These are phyloP conservation scores for Naegleria fowleri DNA, from an alignment of 208 protist species.

Conservation along the genomic window DNA sequence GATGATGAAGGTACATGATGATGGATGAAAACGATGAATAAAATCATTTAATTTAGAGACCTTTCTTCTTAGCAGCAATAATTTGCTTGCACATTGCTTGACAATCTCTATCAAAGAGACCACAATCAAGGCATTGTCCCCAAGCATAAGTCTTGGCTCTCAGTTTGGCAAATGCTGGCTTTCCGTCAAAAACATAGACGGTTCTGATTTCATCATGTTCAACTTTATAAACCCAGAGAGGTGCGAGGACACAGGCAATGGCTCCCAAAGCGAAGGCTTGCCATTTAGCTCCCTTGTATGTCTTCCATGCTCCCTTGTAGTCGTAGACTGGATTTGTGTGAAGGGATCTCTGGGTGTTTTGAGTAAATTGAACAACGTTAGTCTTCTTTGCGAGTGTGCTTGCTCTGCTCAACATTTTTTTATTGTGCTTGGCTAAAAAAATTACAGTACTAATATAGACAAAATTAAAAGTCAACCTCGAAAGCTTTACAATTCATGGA, in stretches of 20 bases:
- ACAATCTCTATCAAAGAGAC: background rate
- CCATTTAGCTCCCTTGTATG: background rate
- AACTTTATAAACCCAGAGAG: background rate
- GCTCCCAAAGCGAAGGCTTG: background rate
- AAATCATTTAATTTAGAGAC: background rate
- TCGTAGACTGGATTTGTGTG: background rate
- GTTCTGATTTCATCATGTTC: background rate
- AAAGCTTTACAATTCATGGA: background rate
- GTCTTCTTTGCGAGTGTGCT: background rate
- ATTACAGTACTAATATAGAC: background rate
- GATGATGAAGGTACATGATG: background rate
- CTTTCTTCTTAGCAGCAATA: background rate
- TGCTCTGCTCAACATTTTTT: background rate
- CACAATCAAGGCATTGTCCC: background rate
- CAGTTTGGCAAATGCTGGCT: background rate
- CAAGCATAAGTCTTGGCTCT: background rate
- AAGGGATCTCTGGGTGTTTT: background rate
- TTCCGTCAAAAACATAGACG: slow-evolving; percentile 8
- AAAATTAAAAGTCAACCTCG: background rate
- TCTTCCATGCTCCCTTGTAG: slow-evolving; percentile 2
- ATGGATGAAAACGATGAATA: no score
- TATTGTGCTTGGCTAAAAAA: background rate
- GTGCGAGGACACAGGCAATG: background rate
- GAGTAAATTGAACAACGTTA: background rate
- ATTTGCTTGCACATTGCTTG: background rate